These are phyloP conservation scores for Carnegiea gigantea DNA, from an alignment of 179 eudicot species.

Conservation along the genomic window DNA sequence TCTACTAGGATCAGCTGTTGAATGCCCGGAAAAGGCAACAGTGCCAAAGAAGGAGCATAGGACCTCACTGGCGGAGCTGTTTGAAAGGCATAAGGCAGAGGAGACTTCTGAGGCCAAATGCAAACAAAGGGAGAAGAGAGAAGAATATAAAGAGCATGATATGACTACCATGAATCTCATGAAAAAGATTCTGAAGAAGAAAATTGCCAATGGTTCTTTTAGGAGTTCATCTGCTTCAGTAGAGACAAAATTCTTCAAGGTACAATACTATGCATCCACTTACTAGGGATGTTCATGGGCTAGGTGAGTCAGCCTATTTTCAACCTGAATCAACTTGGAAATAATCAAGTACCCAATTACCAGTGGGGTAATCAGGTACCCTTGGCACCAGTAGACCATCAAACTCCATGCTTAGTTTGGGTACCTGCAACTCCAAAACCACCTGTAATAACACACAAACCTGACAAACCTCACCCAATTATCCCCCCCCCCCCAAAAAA, in stretches of 20 bases:
- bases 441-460: background rate
- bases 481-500: background rate
- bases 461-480: background rate
- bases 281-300: background rate
- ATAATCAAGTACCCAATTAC: background rate
- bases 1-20: conserved; percentile 75
- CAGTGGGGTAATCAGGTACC: background rate
- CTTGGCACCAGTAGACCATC: background rate
- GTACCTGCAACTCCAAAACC: background rate
- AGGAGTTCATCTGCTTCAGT: conserved; percentile 43
- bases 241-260: conserved; percentile 70
- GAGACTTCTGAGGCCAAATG: conserved; percentile 43
- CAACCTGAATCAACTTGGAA: background rate
- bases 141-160: conserved; percentile 51
- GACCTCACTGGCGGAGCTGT: conserved; percentile 73
- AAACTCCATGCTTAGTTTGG: background rate
- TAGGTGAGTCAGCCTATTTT: background rate
- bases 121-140: conserved; percentile 44
- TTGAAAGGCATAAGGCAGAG: conserved; percentile 78
- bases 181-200: conserved; percentile 70
- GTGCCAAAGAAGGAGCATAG: conserved; percentile 53
- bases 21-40: conserved; percentile 49
- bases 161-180: conserved; percentile 52
- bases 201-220: conserved; percentile 41
- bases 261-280: conserved; percentile 20